A percentile compares a stretch with the other conserved stretches of the same genome.
Evolutionary conservation across 179 eudicot species (phyloP).

Genomic region (Silene coronaria): DNA sequence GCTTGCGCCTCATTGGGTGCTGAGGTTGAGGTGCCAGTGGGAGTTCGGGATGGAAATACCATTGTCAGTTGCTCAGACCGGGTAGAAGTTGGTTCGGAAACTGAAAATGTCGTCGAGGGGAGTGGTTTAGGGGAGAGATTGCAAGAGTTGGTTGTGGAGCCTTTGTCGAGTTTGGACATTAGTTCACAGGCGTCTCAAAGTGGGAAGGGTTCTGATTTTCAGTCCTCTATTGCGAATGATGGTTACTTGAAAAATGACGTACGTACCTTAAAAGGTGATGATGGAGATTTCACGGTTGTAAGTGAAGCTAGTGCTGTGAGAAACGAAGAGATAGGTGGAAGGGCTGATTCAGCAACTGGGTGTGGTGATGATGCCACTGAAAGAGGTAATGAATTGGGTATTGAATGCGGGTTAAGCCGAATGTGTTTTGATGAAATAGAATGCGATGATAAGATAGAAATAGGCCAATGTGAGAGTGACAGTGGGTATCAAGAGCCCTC

Average conservation of each 20-base stretch:
- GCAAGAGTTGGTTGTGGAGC: slow-evolving; percentile 17
- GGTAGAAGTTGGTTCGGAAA: slow-evolving; percentile 11
- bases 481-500: slow-evolving; percentile 16
- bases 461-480: slow-evolving; percentile 20
- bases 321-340: slow-evolving; percentile 13
- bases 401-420: slow-evolving; percentile 22
- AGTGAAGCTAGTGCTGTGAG: slow-evolving; percentile 12
- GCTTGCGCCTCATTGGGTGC: slow-evolving; percentile 4
- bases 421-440: slow-evolving; percentile 22
- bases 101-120: neutral
- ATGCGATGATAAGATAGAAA: slow-evolving; percentile 14
- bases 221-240: slow-evolving; percentile 15
- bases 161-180: slow-evolving; percentile 19
- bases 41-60: neutral
- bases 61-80: slow-evolving; percentile 2
- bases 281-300: slow-evolving; percentile 9
- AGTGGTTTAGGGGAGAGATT: slow-evolving; percentile 16
- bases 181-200: slow-evolving; percentile 3
- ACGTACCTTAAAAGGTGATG: neutral
- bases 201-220: slow-evolving; percentile 10
- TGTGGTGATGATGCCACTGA: slow-evolving; percentile 11
- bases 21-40: slow-evolving; percentile 1
- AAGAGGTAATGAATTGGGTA: slow-evolving; percentile 17
- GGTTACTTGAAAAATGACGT: slow-evolving; percentile 14
- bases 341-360: slow-evolving; percentile 9